Percentiles rank a stretch among this genome's conserved stretches.
phyloP scores from a whole-genome alignment of 176 grass and related monocot species.

The Hordeum marinum region DNA sequence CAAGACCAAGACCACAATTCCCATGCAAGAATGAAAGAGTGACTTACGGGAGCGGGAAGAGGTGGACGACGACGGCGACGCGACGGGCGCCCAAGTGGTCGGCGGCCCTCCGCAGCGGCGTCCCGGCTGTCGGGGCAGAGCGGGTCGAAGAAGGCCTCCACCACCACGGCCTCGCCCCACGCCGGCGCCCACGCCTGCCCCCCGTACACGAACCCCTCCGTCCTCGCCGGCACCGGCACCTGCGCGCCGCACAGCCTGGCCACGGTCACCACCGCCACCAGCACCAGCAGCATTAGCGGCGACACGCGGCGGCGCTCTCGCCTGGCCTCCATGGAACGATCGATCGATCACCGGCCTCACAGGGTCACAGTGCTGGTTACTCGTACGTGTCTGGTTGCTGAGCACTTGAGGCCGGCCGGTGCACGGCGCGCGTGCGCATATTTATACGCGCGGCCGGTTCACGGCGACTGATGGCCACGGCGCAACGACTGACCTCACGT shows the following conservation, averaged over 20 bases:
- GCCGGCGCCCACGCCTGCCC: conserved; percentile 5
- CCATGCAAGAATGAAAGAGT: too few relatives aligned
- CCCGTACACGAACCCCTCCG: conserved; percentile 64
- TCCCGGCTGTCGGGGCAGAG: conserved; percentile 88
- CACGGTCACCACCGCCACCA: neutral
- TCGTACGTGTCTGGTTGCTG: too few relatives aligned
- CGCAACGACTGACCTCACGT: too few relatives aligned
- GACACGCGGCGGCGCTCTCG: neutral
- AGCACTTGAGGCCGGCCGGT: too few relatives aligned
- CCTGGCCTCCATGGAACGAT: neutral
- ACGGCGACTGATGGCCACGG: too few relatives aligned
- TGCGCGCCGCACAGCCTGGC: conserved; percentile 20
- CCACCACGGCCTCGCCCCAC: conserved; percentile 69
- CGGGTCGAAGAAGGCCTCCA: conserved; percentile 62
- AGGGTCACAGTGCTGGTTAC: neutral
- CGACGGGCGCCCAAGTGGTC: conserved; percentile 34
- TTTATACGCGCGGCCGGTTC: too few relatives aligned
- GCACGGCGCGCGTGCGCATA: too few relatives aligned
- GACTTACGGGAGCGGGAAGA: conserved; percentile 81
- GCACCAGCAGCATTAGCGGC: neutral
- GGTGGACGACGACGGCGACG: conserved; percentile 65
- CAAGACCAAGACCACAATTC: too few relatives aligned
- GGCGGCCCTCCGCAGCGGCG: conserved; percentile 16
- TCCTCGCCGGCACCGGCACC: conserved; percentile 58
- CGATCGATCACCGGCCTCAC: neutral